Evolutionary conservation across 2,329 filamentous ascomycete species (phyloP).

Genomic region (Zasmidium citrigriseum): DNA sequence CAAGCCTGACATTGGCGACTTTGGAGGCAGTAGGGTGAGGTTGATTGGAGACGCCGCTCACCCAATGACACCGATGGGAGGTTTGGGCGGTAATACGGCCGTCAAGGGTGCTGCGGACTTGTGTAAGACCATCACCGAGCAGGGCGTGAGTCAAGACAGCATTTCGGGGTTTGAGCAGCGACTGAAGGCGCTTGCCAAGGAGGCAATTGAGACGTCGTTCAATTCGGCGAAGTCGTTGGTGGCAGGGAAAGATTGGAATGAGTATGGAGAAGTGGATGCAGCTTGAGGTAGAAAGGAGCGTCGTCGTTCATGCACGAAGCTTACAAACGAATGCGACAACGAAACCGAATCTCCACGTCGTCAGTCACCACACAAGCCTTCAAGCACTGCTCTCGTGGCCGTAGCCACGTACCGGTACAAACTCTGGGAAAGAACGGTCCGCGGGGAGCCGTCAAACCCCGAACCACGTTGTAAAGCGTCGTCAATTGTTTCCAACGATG

Average conservation of each 20-base stretch:
- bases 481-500: no score
- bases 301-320: no score
- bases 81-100: constrained; percentile 3
- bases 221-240: constrained; percentile 4
- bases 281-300: no score
- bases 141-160: constrained; percentile 1
- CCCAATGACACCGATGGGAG: not conserved
- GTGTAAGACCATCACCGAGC: not conserved
- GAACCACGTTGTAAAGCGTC: no score
- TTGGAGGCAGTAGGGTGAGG: not conserved
- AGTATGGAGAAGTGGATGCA: constrained; percentile 3
- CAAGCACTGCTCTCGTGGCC: no score
- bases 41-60: constrained; percentile 4
- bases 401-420: no score
- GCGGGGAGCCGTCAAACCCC: no score
- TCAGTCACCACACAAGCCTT: no score
- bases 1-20: constrained; percentile 5
- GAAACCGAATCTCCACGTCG: no score
- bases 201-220: constrained; percentile 1
- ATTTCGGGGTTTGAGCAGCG: not conserved
- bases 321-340: no score
- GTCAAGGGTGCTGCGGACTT: not conserved
- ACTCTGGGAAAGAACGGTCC: no score
- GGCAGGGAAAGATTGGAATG: constrained; percentile 4
- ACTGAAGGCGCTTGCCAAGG: not conserved